Evolutionary conservation across 1,139 yeast genomes (phyloP), one percentile per base, ranked within the genome.

Genomic region (Candida sanyaensis): DNA sequence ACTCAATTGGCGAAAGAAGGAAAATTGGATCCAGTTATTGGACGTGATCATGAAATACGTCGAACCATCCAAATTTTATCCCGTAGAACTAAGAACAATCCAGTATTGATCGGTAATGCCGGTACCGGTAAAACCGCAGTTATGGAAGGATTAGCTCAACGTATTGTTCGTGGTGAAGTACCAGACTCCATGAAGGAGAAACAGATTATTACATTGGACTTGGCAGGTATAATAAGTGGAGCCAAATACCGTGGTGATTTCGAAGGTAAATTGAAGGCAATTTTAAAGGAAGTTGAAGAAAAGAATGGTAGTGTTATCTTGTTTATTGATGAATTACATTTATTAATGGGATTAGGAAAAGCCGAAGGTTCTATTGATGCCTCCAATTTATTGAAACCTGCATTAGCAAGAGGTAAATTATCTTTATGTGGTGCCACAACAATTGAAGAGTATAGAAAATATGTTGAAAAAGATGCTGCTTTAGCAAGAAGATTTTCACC

Each of bases 121-220:
- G 99, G 99, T 69, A 95, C 96, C 0, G 99, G 99, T 69, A 93
- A 93, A 67, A 93, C 98, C 0, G 96, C 97, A 5, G 84, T 93
- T 46, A 87, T 93, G 83, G 99, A 93, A 65, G 99, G 98, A 0
- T 75, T 93, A 44, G 98, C 98, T 0, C 98, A 93, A 67, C 72
- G 97, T 58, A 91, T 93, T 47, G 83, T 89, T 12, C 83, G 88
- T 50, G 93, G 93, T 8, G 96, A 91, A 61, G 99, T 93, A 1
- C 99, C 99, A 0, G 98, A 93, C 52, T 82, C 91, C 44, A 84
- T 93, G 86, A 88, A 89, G 62, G 83, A 87, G 49, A 92, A 93
- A 65, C 80, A 83, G 53, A 85, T 93, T 28, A 80, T 91, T 39
- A 83, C 97, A 0, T 73, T 93, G 45, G 99, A 93, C 64, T 73